Evolutionary conservation across 805 yeast species (phyloP).

Genomic region (Teunomyces stri): DNA sequence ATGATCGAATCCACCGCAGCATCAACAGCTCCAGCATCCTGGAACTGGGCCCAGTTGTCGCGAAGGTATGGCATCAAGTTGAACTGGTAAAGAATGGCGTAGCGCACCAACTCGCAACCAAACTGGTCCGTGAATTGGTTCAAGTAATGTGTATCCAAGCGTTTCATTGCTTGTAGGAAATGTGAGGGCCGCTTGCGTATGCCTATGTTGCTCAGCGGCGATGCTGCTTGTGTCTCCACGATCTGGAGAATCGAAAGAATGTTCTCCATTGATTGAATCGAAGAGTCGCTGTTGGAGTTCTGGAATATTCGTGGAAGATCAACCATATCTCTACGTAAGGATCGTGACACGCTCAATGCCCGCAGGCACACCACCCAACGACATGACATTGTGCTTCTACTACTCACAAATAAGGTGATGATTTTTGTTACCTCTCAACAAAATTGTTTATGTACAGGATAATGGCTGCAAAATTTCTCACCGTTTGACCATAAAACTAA

Average conservation of each 20-base stretch:
- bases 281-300: neutral
- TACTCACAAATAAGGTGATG: conserved; percentile 1
- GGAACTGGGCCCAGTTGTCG: conserved; percentile 1
- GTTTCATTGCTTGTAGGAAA: conserved; percentile 10
- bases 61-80: conserved; percentile 12
- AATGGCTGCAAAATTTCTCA: neutral
- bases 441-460: neutral
- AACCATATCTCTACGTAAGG: neutral
- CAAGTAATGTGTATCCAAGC: conserved; percentile 10
- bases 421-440: neutral
- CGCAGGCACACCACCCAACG: neutral
- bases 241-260: conserved; percentile 12
- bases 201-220: neutral
- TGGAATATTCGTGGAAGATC: conserved; percentile 3
- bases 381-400: neutral
- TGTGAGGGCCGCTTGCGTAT: conserved; percentile 4
- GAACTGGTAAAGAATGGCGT: conserved; percentile 9
- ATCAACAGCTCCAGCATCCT: neutral
- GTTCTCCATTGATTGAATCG: conserved; percentile 12
- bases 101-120: conserved; percentile 11
- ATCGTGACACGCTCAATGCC: conserved; percentile 1
- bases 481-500: conserved; percentile 13
- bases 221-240: conserved; percentile 8
- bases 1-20: neutral
- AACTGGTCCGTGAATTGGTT: conserved; percentile 12